phyloP scores from a whole-genome alignment of 148 eudicot genomes.

The Diospyros lotus region DNA sequence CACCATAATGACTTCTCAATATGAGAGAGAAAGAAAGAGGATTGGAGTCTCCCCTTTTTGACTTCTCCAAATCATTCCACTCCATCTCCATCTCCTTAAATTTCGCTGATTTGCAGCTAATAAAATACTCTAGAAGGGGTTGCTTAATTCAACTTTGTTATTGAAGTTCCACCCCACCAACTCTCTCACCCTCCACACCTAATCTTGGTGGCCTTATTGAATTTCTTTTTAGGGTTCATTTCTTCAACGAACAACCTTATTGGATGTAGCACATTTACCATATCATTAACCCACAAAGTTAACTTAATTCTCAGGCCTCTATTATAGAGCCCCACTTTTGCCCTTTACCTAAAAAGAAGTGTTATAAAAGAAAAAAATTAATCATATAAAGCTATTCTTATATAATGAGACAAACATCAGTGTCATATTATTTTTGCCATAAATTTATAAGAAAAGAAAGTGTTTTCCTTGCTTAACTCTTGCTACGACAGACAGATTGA shows the following conservation, averaged over 20 bases:
- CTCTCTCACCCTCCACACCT: not conserved
- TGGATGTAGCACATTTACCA: slow-evolving; percentile 1
- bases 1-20: slow-evolving; percentile 21
- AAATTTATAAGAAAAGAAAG: no score
- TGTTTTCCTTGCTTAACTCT: no score
- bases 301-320: slow-evolving; percentile 12
- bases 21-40: slow-evolving; percentile 14
- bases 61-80: not conserved
- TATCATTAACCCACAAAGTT: slow-evolving; percentile 6
- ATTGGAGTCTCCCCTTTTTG: slow-evolving; percentile 12
- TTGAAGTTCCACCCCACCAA: slow-evolving; percentile 4
- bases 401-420: no score
- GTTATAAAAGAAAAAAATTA: no score
- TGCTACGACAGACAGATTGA: not conserved
- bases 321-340: slow-evolving; percentile 1
- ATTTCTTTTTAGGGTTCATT: not conserved
- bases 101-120: slow-evolving; percentile 14
- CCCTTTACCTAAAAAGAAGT: not conserved
- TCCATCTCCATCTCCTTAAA: not conserved
- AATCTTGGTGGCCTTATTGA: slow-evolving; percentile 9
- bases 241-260: not conserved
- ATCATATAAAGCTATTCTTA: no score
- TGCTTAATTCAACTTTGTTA: slow-evolving; percentile 6
- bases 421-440: no score
- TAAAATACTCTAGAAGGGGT: slow-evolving; percentile 7